These are phyloP conservation scores for Trichoderma polysporum DNA, from an alignment of 2,329 filamentous ascomycete species.

Conservation along the genomic window DNA sequence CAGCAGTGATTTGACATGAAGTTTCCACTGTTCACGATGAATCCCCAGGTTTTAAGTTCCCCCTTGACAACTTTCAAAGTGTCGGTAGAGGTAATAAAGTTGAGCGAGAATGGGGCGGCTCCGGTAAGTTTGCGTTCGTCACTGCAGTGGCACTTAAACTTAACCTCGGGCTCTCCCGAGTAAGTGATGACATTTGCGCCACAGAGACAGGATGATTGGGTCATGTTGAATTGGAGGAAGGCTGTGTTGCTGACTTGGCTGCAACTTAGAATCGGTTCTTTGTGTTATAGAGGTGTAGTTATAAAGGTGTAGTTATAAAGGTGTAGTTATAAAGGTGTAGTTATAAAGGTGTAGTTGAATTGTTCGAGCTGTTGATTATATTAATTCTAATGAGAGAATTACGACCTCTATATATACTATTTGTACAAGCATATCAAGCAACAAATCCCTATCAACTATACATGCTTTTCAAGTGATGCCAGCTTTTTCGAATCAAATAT, in stretches of 20 bases:
- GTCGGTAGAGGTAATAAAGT: conserved; percentile 8
- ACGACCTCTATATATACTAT: neutral
- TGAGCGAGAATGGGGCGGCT: conserved; percentile 3
- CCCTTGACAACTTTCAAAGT: neutral
- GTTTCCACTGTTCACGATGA: neutral
- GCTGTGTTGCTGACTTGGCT: neutral
- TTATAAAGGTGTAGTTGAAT: neutral
- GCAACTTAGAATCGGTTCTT: neutral
- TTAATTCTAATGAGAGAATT: neutral
- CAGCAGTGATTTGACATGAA: conserved; percentile 9
- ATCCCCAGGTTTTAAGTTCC: neutral
- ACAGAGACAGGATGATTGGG: conserved; percentile 3
- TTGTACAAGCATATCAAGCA: neutral
- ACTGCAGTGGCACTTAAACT: conserved; percentile 1
- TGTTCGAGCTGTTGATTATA: neutral
- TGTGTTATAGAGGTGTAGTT: neutral
- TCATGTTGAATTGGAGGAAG: neutral
- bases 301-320: neutral
- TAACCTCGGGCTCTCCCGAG: neutral
- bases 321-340: neutral
- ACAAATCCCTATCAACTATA: neutral
- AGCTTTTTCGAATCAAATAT: neutral
- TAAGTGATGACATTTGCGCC: conserved; percentile 8
- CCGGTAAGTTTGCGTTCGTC: conserved; percentile 5
- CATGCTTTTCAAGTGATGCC: neutral